Conservation (phyloP, 768 basidiomycete genomes). For the Psilocybe subaeruginosa region DNA sequence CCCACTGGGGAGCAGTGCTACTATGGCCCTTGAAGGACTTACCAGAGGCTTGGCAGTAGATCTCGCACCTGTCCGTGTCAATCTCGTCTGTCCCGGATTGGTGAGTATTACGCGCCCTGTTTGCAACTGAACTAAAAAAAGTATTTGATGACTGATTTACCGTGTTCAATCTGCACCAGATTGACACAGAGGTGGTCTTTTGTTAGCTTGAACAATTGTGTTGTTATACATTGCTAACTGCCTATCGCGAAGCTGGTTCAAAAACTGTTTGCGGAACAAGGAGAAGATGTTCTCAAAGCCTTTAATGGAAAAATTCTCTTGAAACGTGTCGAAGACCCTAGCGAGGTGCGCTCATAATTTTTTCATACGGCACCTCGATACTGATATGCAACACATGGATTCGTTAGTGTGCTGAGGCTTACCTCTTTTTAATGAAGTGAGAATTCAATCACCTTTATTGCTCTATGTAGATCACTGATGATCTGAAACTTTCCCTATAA, state of each 20-base stretch:
- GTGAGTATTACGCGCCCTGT: neutral
- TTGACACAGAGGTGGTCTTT: neutral
- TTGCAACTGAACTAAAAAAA: no score
- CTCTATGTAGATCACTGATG: neutral
- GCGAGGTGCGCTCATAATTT: conserved; percentile 1
- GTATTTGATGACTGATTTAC: no score
- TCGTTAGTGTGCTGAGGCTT: conserved; percentile 3
- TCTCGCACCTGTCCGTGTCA: conserved; percentile 7
- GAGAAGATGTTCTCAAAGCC: neutral
- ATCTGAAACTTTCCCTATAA: neutral
- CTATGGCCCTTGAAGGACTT: neutral
- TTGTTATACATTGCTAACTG: neutral
- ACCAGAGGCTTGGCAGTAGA: conserved; percentile 5
- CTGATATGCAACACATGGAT: neutral
- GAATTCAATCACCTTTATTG: neutral
- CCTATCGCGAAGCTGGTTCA: neutral
- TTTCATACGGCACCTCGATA: neutral
- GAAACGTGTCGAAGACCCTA: conserved; percentile 1
- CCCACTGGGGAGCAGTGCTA: neutral
- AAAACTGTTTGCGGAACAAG: neutral
- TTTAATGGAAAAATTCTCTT: neutral
- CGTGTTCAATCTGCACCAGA: neutral
- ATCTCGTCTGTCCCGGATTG: conserved; percentile 5
- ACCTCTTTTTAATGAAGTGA: conserved; percentile 13
- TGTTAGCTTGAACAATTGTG: no score